phyloP scores from a whole-genome alignment of 495 filamentous ascomycete genomes.

The Daldinia grandis region DNA sequence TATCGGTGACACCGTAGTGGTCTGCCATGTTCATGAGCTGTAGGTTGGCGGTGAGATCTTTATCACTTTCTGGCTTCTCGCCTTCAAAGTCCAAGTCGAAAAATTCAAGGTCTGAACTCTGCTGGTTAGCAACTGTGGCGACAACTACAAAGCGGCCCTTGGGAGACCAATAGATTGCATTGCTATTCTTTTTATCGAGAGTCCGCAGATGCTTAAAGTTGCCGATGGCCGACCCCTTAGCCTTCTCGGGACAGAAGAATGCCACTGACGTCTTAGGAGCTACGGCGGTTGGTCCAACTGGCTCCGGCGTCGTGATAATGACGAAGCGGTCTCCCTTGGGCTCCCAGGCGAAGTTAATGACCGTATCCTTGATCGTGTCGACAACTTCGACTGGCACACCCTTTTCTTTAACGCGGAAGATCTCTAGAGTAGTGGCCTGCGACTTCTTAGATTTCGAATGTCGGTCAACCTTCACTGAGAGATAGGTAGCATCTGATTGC shows the following conservation, averaged over 20 bases:
- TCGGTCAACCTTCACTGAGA: slow-evolving; percentile 98
- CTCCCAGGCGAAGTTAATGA: slow-evolving; percentile 99
- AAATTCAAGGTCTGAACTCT: slow-evolving; percentile 95
- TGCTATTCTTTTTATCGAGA: slow-evolving; percentile 97
- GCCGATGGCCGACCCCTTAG: slow-evolving; percentile 76
- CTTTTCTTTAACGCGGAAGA: slow-evolving; percentile 96
- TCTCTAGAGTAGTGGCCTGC: slow-evolving; percentile 94
- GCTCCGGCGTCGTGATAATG: slow-evolving; percentile 92
- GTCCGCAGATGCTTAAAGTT: slow-evolving; percentile 96
- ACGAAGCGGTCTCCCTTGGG: slow-evolving; percentile 97
- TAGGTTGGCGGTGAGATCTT: slow-evolving; percentile 93
- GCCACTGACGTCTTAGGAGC: slow-evolving; percentile 93
- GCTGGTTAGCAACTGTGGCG: slow-evolving; percentile 88
- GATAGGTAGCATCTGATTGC: slow-evolving; percentile 91
- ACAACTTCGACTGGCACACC: slow-evolving; percentile 98
- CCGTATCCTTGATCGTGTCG: slow-evolving; percentile 94
- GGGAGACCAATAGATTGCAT: slow-evolving; percentile 99
- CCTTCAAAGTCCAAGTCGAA: slow-evolving; percentile 98
- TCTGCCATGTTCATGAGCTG: slow-evolving; percentile 91
- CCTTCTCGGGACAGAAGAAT: slow-evolving; percentile 96
- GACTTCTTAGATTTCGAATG: slow-evolving; percentile 99
- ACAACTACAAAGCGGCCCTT: slow-evolving; percentile 94
- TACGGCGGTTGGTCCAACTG: slow-evolving; percentile 74
- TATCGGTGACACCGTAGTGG: slow-evolving; percentile 96
- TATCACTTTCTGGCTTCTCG: slow-evolving; percentile 89